Evolutionary conservation across 2,329 filamentous ascomycete genomes (phyloP).

Genomic region (Hypoxylon sp.): DNA sequence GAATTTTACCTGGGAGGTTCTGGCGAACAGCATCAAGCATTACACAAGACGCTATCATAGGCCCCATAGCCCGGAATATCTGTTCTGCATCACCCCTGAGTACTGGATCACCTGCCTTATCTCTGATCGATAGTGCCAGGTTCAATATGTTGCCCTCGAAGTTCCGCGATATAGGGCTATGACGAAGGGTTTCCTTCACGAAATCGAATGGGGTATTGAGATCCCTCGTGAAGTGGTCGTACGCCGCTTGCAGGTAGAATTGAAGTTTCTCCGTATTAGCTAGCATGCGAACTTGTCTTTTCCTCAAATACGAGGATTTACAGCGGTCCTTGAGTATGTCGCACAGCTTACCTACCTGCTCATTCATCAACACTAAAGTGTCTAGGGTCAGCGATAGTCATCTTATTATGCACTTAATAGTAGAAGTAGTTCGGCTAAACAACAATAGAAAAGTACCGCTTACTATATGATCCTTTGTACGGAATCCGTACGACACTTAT

Average conservation of each 20-base stretch:
- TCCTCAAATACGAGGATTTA: slow-evolving; percentile 51
- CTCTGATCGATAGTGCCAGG: slow-evolving; percentile 43
- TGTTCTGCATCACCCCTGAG: slow-evolving; percentile 41
- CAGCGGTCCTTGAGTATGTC: slow-evolving; percentile 52
- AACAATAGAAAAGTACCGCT: slow-evolving; percentile 8
- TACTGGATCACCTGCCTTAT: slow-evolving; percentile 29
- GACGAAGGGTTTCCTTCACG: slow-evolving; percentile 47
- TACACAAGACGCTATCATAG: slow-evolving; percentile 47
- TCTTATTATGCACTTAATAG: background rate
- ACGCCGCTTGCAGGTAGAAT: slow-evolving; percentile 46
- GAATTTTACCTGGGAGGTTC: slow-evolving; percentile 41
- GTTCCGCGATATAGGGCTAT: slow-evolving; percentile 44
- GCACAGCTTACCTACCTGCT: slow-evolving; percentile 58
- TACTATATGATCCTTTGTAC: slow-evolving; percentile 48
- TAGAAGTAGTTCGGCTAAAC: background rate
- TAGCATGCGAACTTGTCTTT: slow-evolving; percentile 52
- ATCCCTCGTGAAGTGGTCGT: slow-evolving; percentile 46
- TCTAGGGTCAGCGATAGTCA: slow-evolving; percentile 9
- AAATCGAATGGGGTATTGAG: slow-evolving; percentile 48
- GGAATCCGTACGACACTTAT: slow-evolving; percentile 59
- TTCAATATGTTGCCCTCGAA: slow-evolving; percentile 47
- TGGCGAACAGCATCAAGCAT: slow-evolving; percentile 48
- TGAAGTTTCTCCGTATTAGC: slow-evolving; percentile 44
- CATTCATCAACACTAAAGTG: slow-evolving; percentile 55
- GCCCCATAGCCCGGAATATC: slow-evolving; percentile 45